Base-by-base conservation (phyloP, 1,284 basidiomycete genomes). In the Exobasidium cylindrosporum region DNA sequence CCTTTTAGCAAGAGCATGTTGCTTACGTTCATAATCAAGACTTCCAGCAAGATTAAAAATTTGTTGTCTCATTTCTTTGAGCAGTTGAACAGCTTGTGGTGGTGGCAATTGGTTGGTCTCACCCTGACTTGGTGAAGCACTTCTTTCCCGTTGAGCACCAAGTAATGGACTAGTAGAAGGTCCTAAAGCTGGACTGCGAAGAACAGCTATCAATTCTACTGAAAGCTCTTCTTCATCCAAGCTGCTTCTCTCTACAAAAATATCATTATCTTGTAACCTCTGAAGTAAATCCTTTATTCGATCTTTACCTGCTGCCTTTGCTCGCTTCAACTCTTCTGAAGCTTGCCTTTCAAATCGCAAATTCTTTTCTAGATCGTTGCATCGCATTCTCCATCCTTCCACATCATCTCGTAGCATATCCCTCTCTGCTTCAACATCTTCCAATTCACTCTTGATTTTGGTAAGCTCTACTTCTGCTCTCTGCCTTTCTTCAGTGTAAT, bases 11-110 rank as follows among this genome's bases (percentile, higher is more conserved):
- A 63, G 60, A 21, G 65, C 40, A 54, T 78, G 77, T 63, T 73
- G 67, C 53, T 68, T 70, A 11, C 74, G 63, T 69, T 79, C 77
- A 29, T 76, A 68, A 60, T 76, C 69, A 4, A 79, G 69, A n/a
- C 65, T 70, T 32, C 70, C 71, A 23, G 74, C 74, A 13, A 79
- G 63, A 50, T 70, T 77, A 56, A 79, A 70, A 65, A 78, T 79
- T 67, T 79, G 77, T 67, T 79, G 74, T 7, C 76, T 70, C 76
- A 79, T 77, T 28, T 78, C 70, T 0, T 65, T 63, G n/a, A 79
- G 68, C 52, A 79, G 63, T 62, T 72, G 69, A 24, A 76, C 68
- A 30, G 77, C 72, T 60, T 73, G 67, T 4, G 72, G 70, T 17
- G 69, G 58, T 6, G 31, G 54, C 30, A 47, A 56, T 40, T 45